These are phyloP conservation scores for Sporobolomyces roseus DNA, from an alignment of 768 basidiomycete genomes.

Conservation along the genomic window DNA sequence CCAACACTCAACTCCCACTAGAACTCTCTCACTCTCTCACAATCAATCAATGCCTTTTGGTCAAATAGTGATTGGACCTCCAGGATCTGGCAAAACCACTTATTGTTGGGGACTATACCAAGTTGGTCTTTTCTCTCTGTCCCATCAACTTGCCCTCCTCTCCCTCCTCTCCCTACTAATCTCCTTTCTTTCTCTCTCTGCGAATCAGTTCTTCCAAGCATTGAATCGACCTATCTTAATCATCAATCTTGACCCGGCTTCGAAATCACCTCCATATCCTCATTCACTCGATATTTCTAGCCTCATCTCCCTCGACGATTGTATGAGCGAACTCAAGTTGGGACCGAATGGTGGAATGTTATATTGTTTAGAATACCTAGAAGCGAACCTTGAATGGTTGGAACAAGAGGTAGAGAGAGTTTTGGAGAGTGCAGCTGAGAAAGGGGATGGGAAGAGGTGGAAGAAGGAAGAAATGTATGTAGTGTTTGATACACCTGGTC, in stretches of 20 bases:
- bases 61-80: slow-evolving; percentile 50
- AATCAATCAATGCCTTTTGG: slow-evolving; percentile 42
- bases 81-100: slow-evolving; percentile 52
- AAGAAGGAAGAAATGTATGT: slow-evolving; percentile 72
- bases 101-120: slow-evolving; percentile 53
- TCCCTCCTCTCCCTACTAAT: neutral
- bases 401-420: slow-evolving; percentile 43
- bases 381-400: slow-evolving; percentile 78
- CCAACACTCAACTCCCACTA: too few relatives aligned
- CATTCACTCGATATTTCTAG: slow-evolving; percentile 79
- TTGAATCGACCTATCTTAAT: slow-evolving; percentile 79
- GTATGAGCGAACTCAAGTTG: slow-evolving; percentile 74
- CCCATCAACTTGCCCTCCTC: neutral
- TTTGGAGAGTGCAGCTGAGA: slow-evolving; percentile 63
- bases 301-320: slow-evolving; percentile 80
- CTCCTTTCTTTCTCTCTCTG: neutral
- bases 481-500: slow-evolving; percentile 92
- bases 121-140: slow-evolving; percentile 41
- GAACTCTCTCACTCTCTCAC: too few relatives aligned
- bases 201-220: slow-evolving; percentile 66
- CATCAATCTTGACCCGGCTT: slow-evolving; percentile 95
- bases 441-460: slow-evolving; percentile 46
- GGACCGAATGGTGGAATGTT: slow-evolving; percentile 96
- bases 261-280: slow-evolving; percentile 82
- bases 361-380: slow-evolving; percentile 94